A percentile compares a stretch with the other conserved stretches of the same genome.
phyloP scores from a whole-genome alignment of 345 rosid species.

The Eucalyptus cloeziana region DNA sequence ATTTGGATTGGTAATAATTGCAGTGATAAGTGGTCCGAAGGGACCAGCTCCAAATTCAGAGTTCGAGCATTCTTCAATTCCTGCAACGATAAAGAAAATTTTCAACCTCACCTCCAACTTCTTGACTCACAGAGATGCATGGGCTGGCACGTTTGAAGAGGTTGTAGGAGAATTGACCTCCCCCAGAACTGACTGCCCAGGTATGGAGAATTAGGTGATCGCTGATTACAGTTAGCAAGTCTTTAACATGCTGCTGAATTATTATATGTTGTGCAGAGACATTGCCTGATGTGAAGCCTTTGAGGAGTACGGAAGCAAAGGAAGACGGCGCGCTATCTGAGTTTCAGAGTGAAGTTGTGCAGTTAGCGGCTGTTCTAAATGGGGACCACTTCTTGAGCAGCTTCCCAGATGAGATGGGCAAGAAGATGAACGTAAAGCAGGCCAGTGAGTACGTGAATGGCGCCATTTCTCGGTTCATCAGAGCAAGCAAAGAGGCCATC shows the following conservation, averaged over 20 bases:
- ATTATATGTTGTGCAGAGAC: constrained; percentile 22
- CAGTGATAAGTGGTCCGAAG: constrained; percentile 53
- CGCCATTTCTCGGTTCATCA: constrained; percentile 57
- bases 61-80: constrained; percentile 68
- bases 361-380: constrained; percentile 79
- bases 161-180: constrained; percentile 49
- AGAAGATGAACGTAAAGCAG: constrained; percentile 67
- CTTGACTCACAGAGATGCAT: constrained; percentile 92
- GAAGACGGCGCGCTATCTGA: constrained; percentile 52
- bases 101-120: constrained; percentile 77
- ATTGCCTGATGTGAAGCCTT: constrained; percentile 51
- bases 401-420: constrained; percentile 61
- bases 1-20: not conserved
- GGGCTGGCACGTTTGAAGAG: constrained; percentile 91
- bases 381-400: constrained; percentile 86
- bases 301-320: constrained; percentile 56
- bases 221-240: not conserved
- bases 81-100: constrained; percentile 80
- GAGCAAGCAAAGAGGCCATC: constrained; percentile 86
- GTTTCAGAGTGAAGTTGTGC: constrained; percentile 80
- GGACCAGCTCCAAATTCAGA: constrained; percentile 69
- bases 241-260: not conserved
- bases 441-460: constrained; percentile 65
- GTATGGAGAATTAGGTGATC: not conserved
- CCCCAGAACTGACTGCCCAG: constrained; percentile 86